Evolutionary conservation across 2,329 filamentous ascomycete genomes (phyloP).

Genomic region (Diplodia sapinea): DNA sequence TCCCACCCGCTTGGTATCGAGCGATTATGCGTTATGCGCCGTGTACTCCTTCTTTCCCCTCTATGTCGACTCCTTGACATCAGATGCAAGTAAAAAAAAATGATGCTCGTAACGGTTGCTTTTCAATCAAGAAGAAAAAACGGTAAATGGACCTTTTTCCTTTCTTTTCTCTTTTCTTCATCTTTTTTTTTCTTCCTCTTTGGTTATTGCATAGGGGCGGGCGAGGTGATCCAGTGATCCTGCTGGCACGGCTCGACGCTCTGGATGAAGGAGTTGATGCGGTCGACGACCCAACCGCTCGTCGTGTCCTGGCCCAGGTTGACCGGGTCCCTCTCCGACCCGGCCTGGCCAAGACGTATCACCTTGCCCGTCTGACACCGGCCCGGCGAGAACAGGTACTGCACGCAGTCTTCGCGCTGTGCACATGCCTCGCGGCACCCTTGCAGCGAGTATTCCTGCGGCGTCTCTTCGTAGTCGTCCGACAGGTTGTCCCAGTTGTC

Average conservation of each 20-base stretch:
- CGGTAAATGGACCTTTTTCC: not conserved
- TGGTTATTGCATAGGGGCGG: not conserved
- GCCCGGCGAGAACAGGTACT: conserved; percentile 45
- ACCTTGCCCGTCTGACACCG: conserved; percentile 42
- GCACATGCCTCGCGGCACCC: conserved; percentile 46
- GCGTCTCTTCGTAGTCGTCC: conserved; percentile 35
- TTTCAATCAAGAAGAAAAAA: not conserved
- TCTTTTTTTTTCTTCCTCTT: not conserved
- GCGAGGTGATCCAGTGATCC: conserved; percentile 14
- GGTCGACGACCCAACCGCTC: conserved; percentile 47
- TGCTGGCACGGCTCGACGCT: conserved; percentile 37
- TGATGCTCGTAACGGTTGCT: conserved; percentile 9
- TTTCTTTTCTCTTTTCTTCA: not conserved
- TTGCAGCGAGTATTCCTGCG: conserved; percentile 42
- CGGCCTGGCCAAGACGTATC: conserved; percentile 44
- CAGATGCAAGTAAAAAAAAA: conserved; percentile 10
- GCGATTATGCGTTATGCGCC: conserved; percentile 26
- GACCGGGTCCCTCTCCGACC: conserved; percentile 35
- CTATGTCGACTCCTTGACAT: conserved; percentile 7
- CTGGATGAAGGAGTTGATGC: conserved; percentile 44
- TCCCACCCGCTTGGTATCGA: conserved; percentile 12
- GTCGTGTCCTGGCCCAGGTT: conserved; percentile 34
- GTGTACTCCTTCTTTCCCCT: conserved; percentile 20
- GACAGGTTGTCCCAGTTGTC: conserved; percentile 47
- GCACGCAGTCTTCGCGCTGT: conserved; percentile 42